Conservation (phyloP, 805 yeast species). For the Cyberlindnera mrakii region DNA sequence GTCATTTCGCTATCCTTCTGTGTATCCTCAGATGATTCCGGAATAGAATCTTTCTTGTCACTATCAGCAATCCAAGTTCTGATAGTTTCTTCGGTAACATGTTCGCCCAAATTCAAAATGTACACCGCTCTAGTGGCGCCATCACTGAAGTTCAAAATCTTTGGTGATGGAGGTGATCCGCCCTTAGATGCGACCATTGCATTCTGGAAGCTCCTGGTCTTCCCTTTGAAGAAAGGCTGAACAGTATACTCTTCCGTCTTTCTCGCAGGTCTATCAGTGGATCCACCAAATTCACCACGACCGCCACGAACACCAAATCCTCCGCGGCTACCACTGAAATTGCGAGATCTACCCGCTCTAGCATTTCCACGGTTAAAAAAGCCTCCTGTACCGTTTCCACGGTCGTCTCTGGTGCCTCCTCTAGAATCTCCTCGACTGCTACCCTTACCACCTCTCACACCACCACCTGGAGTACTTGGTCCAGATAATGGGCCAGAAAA, state of each 20-base stretch:
- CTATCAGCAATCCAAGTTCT: conserved; percentile 9
- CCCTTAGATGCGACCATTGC: background rate
- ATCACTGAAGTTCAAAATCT: conserved; percentile 11
- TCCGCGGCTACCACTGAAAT: background rate
- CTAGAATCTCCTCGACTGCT: background rate
- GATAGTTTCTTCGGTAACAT: conserved; percentile 12
- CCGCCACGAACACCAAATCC: background rate
- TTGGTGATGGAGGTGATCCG: conserved; percentile 3
- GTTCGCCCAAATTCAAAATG: conserved; percentile 8
- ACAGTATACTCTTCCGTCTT: background rate
- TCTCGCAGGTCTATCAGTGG: background rate
- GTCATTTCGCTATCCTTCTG: no score
- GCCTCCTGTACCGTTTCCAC: background rate
- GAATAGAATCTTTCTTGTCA: background rate
- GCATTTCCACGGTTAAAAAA: background rate
- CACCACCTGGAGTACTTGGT: background rate
- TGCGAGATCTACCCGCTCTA: background rate
- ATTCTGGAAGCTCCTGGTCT: background rate
- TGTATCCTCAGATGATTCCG: no score
- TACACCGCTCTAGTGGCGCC: conserved; percentile 11
- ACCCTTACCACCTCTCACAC: conserved; percentile 4
- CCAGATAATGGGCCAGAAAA: background rate
- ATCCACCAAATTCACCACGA: background rate
- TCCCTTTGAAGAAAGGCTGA: background rate
- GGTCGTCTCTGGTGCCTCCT: background rate